Evolutionary conservation across 2,329 filamentous ascomycete genomes (phyloP), one percentile per base, ranked within the genome.

Genomic region (Lizonia empirigonia): DNA sequence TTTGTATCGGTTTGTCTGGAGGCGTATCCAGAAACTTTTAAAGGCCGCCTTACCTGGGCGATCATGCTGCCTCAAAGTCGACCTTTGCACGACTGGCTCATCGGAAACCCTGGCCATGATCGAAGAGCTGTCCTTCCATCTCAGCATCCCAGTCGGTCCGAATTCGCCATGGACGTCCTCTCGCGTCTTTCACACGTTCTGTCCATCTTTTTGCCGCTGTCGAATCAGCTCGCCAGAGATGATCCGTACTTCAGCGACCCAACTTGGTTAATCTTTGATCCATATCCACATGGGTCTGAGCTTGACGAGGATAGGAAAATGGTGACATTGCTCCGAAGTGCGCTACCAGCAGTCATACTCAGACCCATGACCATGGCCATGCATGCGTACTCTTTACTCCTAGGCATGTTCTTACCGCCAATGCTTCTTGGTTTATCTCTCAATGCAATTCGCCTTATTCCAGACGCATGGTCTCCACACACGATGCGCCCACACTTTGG

Each of bases 71-170:
- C 39, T 10, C 42, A 48, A 13, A 49, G 39, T 24, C 48, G 48
- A 12, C 48, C 53, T 12, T 15, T 55, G 24, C 42, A 55, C 12
- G 48, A 55, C 35, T 55, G 48, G 48, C 37, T 48, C 18, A 52
- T 55, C 16, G 38, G 44, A 9, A 37, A 49, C 2, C 3, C 44
- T 7, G 34, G 27, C 7, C 48, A 52, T 15, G 53, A 55, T 13
- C 27, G 35, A 23, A 29, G 53, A 23, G 42, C 23, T 6, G 5
- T 42, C 5, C n/a, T n/a, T 7, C 20, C n/a, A 10, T 37, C 37
- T 13, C 30, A 15, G n/a, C 40, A 37, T 23, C 35, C 40, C 12
- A 34, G n/a, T 3, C 27, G 51, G 9, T 18, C 24, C 1, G 20
- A 19, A 1, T 50, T 46, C 15, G 18, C 18, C n/a, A 22, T 22